Evolutionary conservation across 495 filamentous ascomycete species (phyloP).

Genomic region (Penicillium canariense): DNA sequence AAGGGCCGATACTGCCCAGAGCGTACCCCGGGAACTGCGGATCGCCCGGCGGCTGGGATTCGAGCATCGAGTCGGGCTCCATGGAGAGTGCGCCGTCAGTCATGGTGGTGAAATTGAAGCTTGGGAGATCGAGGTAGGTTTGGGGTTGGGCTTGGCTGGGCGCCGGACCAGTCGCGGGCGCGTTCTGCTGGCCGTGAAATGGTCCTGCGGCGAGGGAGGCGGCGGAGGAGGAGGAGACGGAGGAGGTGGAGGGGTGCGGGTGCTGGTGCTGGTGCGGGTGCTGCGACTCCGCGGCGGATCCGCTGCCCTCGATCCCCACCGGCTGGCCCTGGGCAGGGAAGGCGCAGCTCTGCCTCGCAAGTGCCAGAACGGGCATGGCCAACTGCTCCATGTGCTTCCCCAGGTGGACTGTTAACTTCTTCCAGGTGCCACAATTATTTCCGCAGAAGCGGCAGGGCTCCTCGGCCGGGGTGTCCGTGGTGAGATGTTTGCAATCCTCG

Average conservation of each 20-base stretch:
- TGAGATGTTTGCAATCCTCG: constrained; percentile 74
- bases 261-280: neutral
- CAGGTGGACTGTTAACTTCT: constrained; percentile 89
- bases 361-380: constrained; percentile 76
- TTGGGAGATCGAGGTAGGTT: constrained; percentile 12
- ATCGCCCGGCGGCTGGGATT: constrained; percentile 9
- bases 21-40: constrained; percentile 14
- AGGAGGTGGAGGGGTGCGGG: constrained; percentile 8
- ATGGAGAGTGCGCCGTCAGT: constrained; percentile 29
- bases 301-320: neutral
- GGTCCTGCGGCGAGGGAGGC: constrained; percentile 5
- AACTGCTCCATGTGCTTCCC: constrained; percentile 98
- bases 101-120: constrained; percentile 25
- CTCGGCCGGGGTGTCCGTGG: constrained; percentile 60
- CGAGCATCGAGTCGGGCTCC: constrained; percentile 31
- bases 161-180: neutral
- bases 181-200: constrained; percentile 11
- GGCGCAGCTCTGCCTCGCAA: constrained; percentile 52
- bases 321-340: constrained; percentile 11
- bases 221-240: neutral
- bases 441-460: constrained; percentile 92
- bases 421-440: constrained; percentile 79
- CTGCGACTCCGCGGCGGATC: constrained; percentile 12
- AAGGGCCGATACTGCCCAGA: constrained; percentile 16
- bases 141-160: constrained; percentile 17